Base-by-base conservation (phyloP, 2,329 filamentous ascomycete genomes). In the Penicillium sumatraense region DNA sequence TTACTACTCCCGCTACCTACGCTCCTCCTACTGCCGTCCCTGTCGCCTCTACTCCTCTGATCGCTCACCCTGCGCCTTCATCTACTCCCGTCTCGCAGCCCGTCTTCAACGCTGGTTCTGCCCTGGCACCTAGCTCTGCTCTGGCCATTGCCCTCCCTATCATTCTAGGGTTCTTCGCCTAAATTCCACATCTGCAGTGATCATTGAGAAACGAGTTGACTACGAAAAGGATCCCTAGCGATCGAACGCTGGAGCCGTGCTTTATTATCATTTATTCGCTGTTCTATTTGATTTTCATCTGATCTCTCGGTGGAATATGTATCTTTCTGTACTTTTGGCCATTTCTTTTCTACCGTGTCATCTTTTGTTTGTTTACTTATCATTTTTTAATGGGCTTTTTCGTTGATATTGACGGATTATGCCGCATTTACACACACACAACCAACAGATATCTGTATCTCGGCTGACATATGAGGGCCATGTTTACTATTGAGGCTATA, bases 91-190 rank as follows among this genome's bases (percentile, higher is more conserved):
- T 57, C 7, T 8, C 42, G 0, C 36, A 41, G 44, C 59, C 63
- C 2, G 51, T 51, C 18, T 66, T 58, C 62, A 66, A 66, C 31
- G 60, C 61, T n/a, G 63, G 56, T 13, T 61, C 62, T 0, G 26
- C 62, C 14, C 27, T 66, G 38, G 26, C 51, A 2, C 60, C 63
- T 2, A 60, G 53, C 23, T 60, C 58, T 5, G 38, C 51, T 2
- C 21, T 63, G 18, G 63, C 55, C 3, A n/a, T 63, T 2, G 62
- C 56, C 36, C 31, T 64, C 14, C 58, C 62, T 13, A 24, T 63
- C 35, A 49, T 65, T 14, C 16, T 64, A 47, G 60, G 62, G 14
- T 38, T 64, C 29, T 59, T 65, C 38, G 55, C 63, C 38, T 65
- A 59, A 33, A 46, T n/a, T 1, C 18, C 23, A n/a, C 23, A 24